Percentiles rank a stretch among this genome's conserved stretches.
phyloP scores from a whole-genome alignment of 768 basidiomycete genomes.

The Serpula lacrymans region DNA sequence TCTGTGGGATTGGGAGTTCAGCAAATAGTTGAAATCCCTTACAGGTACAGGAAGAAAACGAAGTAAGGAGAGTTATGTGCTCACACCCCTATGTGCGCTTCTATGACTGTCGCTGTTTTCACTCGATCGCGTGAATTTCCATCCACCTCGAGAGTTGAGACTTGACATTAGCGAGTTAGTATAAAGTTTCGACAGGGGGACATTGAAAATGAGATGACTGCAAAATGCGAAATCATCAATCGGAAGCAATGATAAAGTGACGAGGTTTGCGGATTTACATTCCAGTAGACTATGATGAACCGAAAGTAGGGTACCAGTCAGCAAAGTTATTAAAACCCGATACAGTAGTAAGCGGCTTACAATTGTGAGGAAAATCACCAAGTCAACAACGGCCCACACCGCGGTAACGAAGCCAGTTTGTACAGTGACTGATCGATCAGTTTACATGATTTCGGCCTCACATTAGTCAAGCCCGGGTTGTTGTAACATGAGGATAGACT shows the following conservation, averaged over 20 bases:
- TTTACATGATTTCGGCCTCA: not conserved
- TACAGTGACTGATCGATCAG: constrained; percentile 28
- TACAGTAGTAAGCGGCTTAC: constrained; percentile 4
- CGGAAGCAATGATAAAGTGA: not conserved
- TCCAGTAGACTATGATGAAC: constrained; percentile 17
- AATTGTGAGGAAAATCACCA: constrained; percentile 27
- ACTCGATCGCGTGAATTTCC: constrained; percentile 15
- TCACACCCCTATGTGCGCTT: not conserved
- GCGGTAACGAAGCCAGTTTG: constrained; percentile 36
- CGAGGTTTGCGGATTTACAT: constrained; percentile 12
- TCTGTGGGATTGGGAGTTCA: not conserved
- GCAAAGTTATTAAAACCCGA: no score
- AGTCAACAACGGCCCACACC: constrained; percentile 30
- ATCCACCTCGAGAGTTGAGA: constrained; percentile 31
- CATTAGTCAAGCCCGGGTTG: not conserved
- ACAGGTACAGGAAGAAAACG: no score
- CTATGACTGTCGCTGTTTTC: constrained; percentile 2
- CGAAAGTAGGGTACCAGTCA: not conserved
- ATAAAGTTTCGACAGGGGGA: constrained; percentile 38
- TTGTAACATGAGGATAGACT: constrained; percentile 9
- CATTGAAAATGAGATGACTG: constrained; percentile 38
- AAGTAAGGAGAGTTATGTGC: no score
- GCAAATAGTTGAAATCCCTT: no score
- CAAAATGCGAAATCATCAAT: not conserved
- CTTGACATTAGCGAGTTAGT: constrained; percentile 40